Conservation (phyloP, 2,329 filamentous ascomycete genomes). For the Stagonosporopsis chrysanthemi region DNA sequence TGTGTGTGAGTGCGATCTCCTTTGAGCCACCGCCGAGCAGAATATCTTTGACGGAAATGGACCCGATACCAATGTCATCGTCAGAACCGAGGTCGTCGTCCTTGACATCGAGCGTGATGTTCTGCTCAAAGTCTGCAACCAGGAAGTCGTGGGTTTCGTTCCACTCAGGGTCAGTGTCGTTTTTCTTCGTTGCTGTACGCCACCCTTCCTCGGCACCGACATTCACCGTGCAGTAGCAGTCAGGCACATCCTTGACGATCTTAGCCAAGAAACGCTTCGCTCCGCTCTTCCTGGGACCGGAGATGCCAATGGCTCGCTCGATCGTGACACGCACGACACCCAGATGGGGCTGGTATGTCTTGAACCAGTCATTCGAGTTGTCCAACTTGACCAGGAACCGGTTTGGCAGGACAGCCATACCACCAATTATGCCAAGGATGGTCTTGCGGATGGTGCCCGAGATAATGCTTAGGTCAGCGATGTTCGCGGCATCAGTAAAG, state of each 20-base stretch:
- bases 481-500: slow-evolving; percentile 58
- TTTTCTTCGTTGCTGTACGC: slow-evolving; percentile 55
- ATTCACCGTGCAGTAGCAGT: slow-evolving; percentile 56
- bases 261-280: slow-evolving; percentile 53
- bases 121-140: slow-evolving; percentile 56
- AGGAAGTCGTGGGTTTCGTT: slow-evolving; percentile 60
- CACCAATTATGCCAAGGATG: slow-evolving; percentile 54
- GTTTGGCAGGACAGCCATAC: slow-evolving; percentile 59
- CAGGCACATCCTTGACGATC: slow-evolving; percentile 56
- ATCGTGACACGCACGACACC: slow-evolving; percentile 57
- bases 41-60: slow-evolving; percentile 53
- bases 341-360: slow-evolving; percentile 55
- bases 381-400: slow-evolving; percentile 60
- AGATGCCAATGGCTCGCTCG: slow-evolving; percentile 51
- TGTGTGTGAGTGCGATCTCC: slow-evolving; percentile 50
- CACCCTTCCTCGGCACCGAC: slow-evolving; percentile 56
- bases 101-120: slow-evolving; percentile 52
- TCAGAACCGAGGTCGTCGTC: slow-evolving; percentile 55
- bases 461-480: slow-evolving; percentile 54
- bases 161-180: slow-evolving; percentile 55
- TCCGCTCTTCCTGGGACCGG: slow-evolving; percentile 50
- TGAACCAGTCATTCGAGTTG: slow-evolving; percentile 57
- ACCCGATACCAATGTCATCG: slow-evolving; percentile 56
- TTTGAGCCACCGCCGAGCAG: slow-evolving; percentile 53
- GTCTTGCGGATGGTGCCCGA: slow-evolving; percentile 55